These are phyloP conservation scores for Chlamydomonas sp. DNA, from an alignment of 139 green algal species.

Conservation along the genomic window DNA sequence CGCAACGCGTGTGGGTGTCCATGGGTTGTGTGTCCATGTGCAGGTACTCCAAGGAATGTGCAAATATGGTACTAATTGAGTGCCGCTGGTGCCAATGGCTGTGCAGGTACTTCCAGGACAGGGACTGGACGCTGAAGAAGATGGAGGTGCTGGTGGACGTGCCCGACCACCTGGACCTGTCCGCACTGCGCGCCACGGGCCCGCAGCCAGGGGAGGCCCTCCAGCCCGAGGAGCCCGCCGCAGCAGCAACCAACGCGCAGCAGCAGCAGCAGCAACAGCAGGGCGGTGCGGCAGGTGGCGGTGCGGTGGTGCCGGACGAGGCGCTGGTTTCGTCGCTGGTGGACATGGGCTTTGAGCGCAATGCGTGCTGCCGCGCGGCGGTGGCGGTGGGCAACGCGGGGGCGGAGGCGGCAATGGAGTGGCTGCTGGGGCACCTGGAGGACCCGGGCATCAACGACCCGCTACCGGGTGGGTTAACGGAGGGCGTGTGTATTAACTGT, in stretches of 20 bases:
- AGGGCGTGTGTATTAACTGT: not conserved
- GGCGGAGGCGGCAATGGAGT: slow-evolving; percentile 89
- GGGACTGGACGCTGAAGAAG: slow-evolving; percentile 93
- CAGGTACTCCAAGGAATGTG: not conserved
- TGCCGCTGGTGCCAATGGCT: not conserved
- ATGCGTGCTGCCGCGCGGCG: slow-evolving; percentile 80
- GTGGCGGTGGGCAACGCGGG: slow-evolving; percentile 61
- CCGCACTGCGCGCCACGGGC: slow-evolving; percentile 73
- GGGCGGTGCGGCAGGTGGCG: not conserved
- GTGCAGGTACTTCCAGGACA: slow-evolving; percentile 70
- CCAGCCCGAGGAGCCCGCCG: slow-evolving; percentile 72
- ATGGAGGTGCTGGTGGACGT: slow-evolving; percentile 86
- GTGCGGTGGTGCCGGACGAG: not conserved
- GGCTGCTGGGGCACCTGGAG: slow-evolving; percentile 91
- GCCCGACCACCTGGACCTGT: slow-evolving; percentile 86
- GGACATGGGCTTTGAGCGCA: slow-evolving; percentile 93
- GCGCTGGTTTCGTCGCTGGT: slow-evolving; percentile 58
- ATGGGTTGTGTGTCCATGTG: not conserved
- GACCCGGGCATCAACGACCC: slow-evolving; percentile 90
- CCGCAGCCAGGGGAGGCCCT: slow-evolving; percentile 79
- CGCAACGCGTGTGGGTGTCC: no score
- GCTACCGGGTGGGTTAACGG: slow-evolving; percentile 37
- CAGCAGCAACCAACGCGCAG: slow-evolving; percentile 28
- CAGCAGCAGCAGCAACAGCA: not conserved
- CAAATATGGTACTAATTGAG: not conserved